Base-by-base conservation (phyloP, 2,329 filamentous ascomycete species). In the Mycosphaerella sp. region DNA sequence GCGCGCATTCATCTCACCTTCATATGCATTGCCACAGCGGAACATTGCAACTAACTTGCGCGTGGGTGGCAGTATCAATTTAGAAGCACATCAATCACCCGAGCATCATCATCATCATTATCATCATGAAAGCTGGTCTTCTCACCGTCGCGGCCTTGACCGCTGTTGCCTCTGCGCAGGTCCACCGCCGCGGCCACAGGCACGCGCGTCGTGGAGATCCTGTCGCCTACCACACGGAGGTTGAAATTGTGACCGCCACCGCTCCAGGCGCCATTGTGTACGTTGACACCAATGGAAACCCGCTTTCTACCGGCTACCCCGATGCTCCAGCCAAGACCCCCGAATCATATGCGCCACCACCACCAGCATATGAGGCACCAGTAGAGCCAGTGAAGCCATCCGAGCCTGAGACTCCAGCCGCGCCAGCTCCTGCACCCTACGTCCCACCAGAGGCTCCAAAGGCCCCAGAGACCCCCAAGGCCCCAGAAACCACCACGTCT, bases 201-300 rank as follows among this genome's bases (percentile, higher is more conserved):
- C 64, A 71, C 62, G 60, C 68, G 57, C 63, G 64, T 59, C 66
- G 68, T 60, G 62, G 68, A 9, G 50, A 44, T 8, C 40, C 55
- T 5, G 50, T 55, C 17, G 52, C 53, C 3, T 49, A 57, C 34
- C 59, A 71, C 41, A 67, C 70, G 40, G 64, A 66, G 37, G 58
- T 64, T 48, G 48, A 60, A 43, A 57, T 63, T 28, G 65, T 72
- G 10, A 75, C 73, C 35, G 69, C 74, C 35, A 58, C 71, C 8
- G 71, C 74, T 5, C 70, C 77, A 52, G 71, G 78, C 44, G 73
- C 76, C 17, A 64, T 82, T 25, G 75, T 85, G 60, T 85, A 79
- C 67, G 79, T 85, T 41, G 75, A 86, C 62, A 68, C 77, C 57
- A 65, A 76, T 51, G 80, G 80, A 49, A 71, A 75, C n/a, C 70